Conservation (phyloP, 2,329 filamentous ascomycete species). For the Penicillium rolfsii region DNA sequence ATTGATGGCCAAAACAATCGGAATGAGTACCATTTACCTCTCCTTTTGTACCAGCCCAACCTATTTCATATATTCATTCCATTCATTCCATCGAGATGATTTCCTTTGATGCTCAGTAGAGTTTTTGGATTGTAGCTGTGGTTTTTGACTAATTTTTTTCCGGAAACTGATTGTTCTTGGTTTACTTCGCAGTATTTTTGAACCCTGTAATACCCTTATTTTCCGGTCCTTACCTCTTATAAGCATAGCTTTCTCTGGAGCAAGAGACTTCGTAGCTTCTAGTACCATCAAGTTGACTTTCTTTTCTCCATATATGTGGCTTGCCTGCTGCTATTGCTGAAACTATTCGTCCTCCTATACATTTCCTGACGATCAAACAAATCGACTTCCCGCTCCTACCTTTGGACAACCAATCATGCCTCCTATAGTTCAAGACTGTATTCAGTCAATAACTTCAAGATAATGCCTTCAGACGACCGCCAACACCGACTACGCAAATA, state of each 20-base stretch:
- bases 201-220: neutral
- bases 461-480: constrained; percentile 26
- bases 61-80: neutral
- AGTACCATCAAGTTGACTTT: too few relatives aligned
- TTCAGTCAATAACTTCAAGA: neutral
- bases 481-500: constrained; percentile 36
- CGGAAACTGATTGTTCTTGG: neutral
- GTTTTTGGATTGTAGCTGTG: neutral
- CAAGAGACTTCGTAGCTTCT: neutral
- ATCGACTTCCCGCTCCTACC: neutral
- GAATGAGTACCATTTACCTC: neutral
- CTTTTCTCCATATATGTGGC: too few relatives aligned
- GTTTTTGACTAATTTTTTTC: neutral
- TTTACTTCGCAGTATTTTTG: neutral
- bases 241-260: neutral
- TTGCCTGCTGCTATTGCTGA: neutral
- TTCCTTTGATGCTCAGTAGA: neutral
- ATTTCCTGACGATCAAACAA: neutral
- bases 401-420: neutral
- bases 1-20: neutral
- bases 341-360: neutral
- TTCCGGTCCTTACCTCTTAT: neutral
- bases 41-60: neutral
- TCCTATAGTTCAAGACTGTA: neutral
- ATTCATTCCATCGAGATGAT: neutral